Percentiles rank a stretch among this genome's conserved stretches.
These are phyloP conservation scores for Naganishia vishniacii DNA, from an alignment of 768 basidiomycete genomes.

Conservation along the genomic window DNA sequence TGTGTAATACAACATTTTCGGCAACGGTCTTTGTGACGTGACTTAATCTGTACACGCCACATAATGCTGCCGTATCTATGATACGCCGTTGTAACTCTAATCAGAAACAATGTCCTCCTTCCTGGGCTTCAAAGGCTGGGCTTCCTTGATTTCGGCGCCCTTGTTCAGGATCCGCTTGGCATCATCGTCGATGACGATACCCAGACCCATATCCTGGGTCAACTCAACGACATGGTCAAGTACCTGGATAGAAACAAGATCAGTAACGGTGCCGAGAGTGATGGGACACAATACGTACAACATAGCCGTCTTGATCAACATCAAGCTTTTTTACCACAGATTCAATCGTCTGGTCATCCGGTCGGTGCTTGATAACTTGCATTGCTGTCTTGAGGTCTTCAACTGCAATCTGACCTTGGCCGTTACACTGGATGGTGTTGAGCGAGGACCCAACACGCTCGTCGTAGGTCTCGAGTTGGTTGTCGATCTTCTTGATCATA, in stretches of 20 bases:
- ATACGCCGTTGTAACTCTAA: too few relatives aligned
- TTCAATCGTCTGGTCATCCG: constrained; percentile 80
- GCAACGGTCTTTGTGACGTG: too few relatives aligned
- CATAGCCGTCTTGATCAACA: constrained; percentile 90
- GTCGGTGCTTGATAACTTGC: constrained; percentile 85
- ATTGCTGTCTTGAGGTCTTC: constrained; percentile 84
- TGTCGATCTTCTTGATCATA: constrained; percentile 93
- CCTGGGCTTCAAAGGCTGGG: constrained; percentile 60
- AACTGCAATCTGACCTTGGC: constrained; percentile 72
- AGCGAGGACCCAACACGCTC: constrained; percentile 54
- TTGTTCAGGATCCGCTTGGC: constrained; percentile 67
- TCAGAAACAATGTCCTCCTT: constrained; percentile 86
- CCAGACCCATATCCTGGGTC: constrained; percentile 79
- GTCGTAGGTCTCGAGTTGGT: constrained; percentile 87
- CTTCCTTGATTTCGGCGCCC: constrained; percentile 45
- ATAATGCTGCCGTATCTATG: too few relatives aligned
- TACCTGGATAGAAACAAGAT: constrained; percentile 35
- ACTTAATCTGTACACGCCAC: too few relatives aligned
- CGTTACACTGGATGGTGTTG: constrained; percentile 49
- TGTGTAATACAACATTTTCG: constrained; percentile 9
- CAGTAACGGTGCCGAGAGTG: neutral
- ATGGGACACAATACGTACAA: constrained; percentile 53
- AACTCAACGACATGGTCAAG: constrained; percentile 87
- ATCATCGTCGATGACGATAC: constrained; percentile 77
- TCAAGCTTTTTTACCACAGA: constrained; percentile 88